A percentile compares a stretch with the other conserved stretches of the same genome.
Conservation (phyloP, 176 grass and related monocot genomes). For the Oryza longistaminata region DNA sequence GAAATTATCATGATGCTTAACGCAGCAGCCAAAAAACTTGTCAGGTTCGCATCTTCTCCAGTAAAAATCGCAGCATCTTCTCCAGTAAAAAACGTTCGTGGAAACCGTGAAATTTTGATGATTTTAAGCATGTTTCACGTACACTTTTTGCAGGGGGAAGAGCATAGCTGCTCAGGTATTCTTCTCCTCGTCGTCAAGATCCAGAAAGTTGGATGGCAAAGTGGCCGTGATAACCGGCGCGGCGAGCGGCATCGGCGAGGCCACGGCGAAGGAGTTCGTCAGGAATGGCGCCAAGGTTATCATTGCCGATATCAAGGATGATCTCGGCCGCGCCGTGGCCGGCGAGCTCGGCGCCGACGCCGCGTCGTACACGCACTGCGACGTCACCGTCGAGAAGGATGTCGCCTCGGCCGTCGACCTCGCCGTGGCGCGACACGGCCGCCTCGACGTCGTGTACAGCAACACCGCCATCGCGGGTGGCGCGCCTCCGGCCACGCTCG, state of each 20-base stretch:
- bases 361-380: conserved; percentile 40
- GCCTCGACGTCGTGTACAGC: conserved; percentile 59
- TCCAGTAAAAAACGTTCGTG: no score
- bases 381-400: conserved; percentile 52
- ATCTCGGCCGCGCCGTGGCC: conserved; percentile 36
- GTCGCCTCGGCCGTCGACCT: conserved; percentile 55
- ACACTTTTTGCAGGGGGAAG: no score
- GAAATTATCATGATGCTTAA: no score
- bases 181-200: no score
- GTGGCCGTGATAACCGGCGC: conserved; percentile 73
- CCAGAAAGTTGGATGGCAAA: conserved; percentile 38
- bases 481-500: conserved; percentile 1
- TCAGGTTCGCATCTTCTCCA: no score
- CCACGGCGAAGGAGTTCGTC: conserved; percentile 56
- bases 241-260: conserved; percentile 60
- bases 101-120: no score
- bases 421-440: conserved; percentile 38
- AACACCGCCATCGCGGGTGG: conserved; percentile 34
- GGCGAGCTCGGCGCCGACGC: conserved; percentile 47
- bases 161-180: no score
- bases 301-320: conserved; percentile 60
- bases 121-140: no score
- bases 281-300: conserved; percentile 61
- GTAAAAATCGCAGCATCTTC: no score
- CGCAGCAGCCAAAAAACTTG: no score